Percentiles rank a stretch among this genome's conserved stretches.
Conservation (phyloP, 108 stramenopile species). For the Chaetoceros tenuissimus region DNA sequence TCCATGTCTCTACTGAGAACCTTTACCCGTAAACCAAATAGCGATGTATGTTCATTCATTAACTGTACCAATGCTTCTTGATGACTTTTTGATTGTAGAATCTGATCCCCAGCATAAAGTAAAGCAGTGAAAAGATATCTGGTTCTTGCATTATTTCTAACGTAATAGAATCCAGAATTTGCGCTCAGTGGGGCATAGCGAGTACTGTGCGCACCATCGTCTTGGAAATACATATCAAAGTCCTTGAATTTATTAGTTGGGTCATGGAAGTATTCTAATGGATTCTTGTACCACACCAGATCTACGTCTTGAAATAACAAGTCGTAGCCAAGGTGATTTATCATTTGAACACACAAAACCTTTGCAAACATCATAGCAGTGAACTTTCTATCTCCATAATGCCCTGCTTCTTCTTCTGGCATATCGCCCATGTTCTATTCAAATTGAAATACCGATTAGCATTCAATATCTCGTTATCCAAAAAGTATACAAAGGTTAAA, state of each 20-base stretch:
- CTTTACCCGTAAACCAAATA: slow-evolving; percentile 60
- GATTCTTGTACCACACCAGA: slow-evolving; percentile 60
- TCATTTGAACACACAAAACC: slow-evolving; percentile 62
- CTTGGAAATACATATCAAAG: slow-evolving; percentile 73
- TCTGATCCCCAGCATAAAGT: slow-evolving; percentile 47
- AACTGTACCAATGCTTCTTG: slow-evolving; percentile 53
- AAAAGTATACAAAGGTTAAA: not conserved
- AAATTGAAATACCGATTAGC: slow-evolving; percentile 3
- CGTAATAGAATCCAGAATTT: slow-evolving; percentile 84
- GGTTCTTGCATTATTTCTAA: slow-evolving; percentile 47
- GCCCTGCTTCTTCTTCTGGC: slow-evolving; percentile 31
- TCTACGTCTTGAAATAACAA: slow-evolving; percentile 81
- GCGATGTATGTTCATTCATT: slow-evolving; percentile 46
- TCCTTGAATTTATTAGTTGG: slow-evolving; percentile 11
- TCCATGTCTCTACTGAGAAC: slow-evolving; percentile 38
- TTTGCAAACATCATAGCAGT: slow-evolving; percentile 82
- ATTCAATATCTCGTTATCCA: not conserved
- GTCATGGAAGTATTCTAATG: slow-evolving; percentile 43
- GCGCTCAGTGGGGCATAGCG: slow-evolving; percentile 59
- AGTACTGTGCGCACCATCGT: slow-evolving; percentile 61
- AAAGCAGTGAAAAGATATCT: slow-evolving; percentile 41
- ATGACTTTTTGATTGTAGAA: slow-evolving; percentile 46
- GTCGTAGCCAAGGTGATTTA: slow-evolving; percentile 61
- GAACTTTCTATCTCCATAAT: slow-evolving; percentile 68
- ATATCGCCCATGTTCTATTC: slow-evolving; percentile 33